A percentile compares a stretch with the other conserved stretches of the same genome.
Evolutionary conservation across 1,284 basidiomycete genomes (phyloP).

Genomic region (Pseudozyma tsukubaensis): DNA sequence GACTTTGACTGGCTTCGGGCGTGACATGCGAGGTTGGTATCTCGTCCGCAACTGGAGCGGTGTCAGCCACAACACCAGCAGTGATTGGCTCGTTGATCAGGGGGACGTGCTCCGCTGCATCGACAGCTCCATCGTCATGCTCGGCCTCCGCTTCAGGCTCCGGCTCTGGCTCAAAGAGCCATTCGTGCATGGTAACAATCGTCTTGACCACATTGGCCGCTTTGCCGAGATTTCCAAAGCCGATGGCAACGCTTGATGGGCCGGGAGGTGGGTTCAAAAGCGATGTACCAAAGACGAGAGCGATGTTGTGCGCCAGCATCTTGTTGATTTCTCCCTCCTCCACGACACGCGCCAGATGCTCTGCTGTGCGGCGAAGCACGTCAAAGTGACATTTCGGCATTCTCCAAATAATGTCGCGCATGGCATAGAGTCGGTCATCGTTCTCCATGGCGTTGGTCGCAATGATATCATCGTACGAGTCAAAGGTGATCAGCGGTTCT

Average conservation of each 20-base stretch:
- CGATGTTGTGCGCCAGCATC: slow-evolving; percentile 67
- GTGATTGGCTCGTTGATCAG: background rate
- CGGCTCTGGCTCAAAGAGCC: slow-evolving; percentile 64
- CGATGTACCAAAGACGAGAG: slow-evolving; percentile 67
- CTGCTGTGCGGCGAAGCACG: slow-evolving; percentile 57
- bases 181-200: slow-evolving; percentile 64
- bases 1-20: background rate
- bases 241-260: slow-evolving; percentile 50
- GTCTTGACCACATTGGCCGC: slow-evolving; percentile 68
- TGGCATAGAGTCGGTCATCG: slow-evolving; percentile 61
- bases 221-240: slow-evolving; percentile 63
- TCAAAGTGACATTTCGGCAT: slow-evolving; percentile 65
- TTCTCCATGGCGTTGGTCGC: slow-evolving; percentile 63
- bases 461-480: slow-evolving; percentile 62
- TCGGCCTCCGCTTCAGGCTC: slow-evolving; percentile 40
- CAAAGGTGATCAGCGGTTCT: slow-evolving; percentile 65
- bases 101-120: background rate
- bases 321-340: slow-evolving; percentile 61
- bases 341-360: slow-evolving; percentile 62
- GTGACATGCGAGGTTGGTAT: background rate
- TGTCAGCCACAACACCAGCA: background rate
- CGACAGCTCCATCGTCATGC: background rate
- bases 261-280: slow-evolving; percentile 65
- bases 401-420: slow-evolving; percentile 63
- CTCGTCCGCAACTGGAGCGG: background rate